Evolutionary conservation across 768 basidiomycete genomes (phyloP), one percentile per base, ranked within the genome.

Genomic region (Suillus discolor): DNA sequence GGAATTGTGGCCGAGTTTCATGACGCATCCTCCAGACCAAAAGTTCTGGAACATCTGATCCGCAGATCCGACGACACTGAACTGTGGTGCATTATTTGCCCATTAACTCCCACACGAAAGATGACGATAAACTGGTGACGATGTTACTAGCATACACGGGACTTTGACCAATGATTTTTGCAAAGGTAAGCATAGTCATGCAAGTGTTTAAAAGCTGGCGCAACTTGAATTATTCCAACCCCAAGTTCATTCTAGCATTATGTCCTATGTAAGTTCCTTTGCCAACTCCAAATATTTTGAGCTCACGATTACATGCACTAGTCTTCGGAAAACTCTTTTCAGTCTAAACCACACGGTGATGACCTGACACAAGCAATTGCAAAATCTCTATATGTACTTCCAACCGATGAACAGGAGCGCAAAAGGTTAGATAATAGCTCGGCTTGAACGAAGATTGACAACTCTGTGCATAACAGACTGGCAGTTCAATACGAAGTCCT

Each of bases 331-430:
- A 25, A 18, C 6, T 28, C 23, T 28, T 12, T 18, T 28, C 39
- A 59, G 57, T 59, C 54, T 34, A 12, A 20, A 55, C 54, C 4
- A 55, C 54, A 16, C 54, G 20, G 20, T 28, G 57, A 16, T 18
- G 57, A 25, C 57, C 15, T 39, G 38, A 18, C 15, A 9, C 8
- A 9, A 25, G 9, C 57, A 13, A 18, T 59, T 18, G 39, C 16
- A 20, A 59, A 59, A 34, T 57, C 68, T 28, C 61, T 68, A 0
- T 76, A 76, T 49, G 54, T 75, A 20, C 66, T 74, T 3, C 75
- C 74, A 23, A 71, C 69, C 6, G 73, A 75, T 5, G 73, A 75
- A 16, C 66, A 71, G 54, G 74, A 76, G 53, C 67, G 71, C 18
- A 54, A 70, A 51, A 75, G 71, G 72, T 74, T 55, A 42, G 25